phyloP scores from a whole-genome alignment of 768 basidiomycete genomes.

The Pseudohyphozyma bogoriensis region DNA sequence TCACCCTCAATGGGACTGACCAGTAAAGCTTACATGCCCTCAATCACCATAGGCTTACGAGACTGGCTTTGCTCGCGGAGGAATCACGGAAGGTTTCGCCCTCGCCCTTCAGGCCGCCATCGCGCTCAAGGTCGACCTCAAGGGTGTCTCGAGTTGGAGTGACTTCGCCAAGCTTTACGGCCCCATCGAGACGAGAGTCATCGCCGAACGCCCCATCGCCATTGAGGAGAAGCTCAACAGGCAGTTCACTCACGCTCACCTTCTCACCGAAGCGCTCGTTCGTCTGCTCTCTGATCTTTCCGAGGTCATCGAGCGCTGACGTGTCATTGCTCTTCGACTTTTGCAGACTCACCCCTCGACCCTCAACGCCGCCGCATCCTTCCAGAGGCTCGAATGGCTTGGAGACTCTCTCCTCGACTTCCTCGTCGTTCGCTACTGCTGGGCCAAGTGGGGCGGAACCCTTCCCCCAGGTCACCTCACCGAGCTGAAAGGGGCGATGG shows the following conservation, averaged over 20 bases:
- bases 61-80: slow-evolving; percentile 1
- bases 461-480: slow-evolving; percentile 1
- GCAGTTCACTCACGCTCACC: slow-evolving; percentile 13
- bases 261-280: slow-evolving; percentile 14
- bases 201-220: background rate
- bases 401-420: slow-evolving; percentile 7
- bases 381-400: slow-evolving; percentile 8
- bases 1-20: no score
- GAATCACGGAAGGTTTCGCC: background rate
- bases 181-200: background rate
- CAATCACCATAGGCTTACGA: slow-evolving; percentile 3
- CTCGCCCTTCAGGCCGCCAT: background rate
- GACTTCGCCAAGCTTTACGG: slow-evolving; percentile 2
- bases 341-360: slow-evolving; percentile 5
- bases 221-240: slow-evolving; percentile 17
- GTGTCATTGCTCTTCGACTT: background rate
- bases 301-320: background rate
- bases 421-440: slow-evolving; percentile 4
- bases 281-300: no score
- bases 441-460: background rate
- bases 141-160: background rate
- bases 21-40: no score
- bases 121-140: slow-evolving; percentile 4
- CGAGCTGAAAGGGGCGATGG: background rate
- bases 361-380: background rate